These are phyloP conservation scores for Cymodocea nodosa DNA, from an alignment of 116 monocot species.

Conservation along the genomic window DNA sequence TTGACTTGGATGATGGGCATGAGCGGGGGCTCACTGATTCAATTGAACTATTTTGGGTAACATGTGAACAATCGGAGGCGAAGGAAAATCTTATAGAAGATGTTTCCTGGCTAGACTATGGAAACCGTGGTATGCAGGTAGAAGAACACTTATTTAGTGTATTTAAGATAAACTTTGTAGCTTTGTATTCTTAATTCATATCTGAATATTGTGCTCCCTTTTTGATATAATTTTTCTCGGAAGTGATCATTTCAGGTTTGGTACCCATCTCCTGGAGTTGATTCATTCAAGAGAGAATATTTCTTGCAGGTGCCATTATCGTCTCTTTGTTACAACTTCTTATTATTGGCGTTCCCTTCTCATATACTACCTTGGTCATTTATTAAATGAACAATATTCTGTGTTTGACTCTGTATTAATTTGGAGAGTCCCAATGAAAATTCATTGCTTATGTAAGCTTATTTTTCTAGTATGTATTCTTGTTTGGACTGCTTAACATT, in stretches of 20 bases:
- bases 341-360: background rate
- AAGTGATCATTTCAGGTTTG: constrained; percentile 82
- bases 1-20: constrained; percentile 98
- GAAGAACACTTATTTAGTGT: background rate
- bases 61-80: constrained; percentile 81
- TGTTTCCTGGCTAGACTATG: constrained; percentile 99
- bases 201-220: background rate
- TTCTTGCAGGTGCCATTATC: constrained; percentile 67
- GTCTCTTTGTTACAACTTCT: background rate
- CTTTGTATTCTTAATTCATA: constrained; percentile 6
- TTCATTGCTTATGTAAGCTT: too few species aligned
- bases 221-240: constrained; percentile 10
- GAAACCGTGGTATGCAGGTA: constrained; percentile 97
- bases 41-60: constrained; percentile 95
- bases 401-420: too few species aligned
- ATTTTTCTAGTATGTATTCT: too few species aligned
- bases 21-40: constrained; percentile 82
- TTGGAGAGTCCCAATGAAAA: too few species aligned
- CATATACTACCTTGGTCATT: too few species aligned
- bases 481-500: too few species aligned
- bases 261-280: constrained; percentile 90
- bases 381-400: too few species aligned
- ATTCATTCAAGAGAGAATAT: constrained; percentile 96
- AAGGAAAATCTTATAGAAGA: constrained; percentile 91
- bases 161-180: background rate